phyloP scores from a whole-genome alignment of 495 filamentous ascomycete genomes.

The Penicillium steckii region DNA sequence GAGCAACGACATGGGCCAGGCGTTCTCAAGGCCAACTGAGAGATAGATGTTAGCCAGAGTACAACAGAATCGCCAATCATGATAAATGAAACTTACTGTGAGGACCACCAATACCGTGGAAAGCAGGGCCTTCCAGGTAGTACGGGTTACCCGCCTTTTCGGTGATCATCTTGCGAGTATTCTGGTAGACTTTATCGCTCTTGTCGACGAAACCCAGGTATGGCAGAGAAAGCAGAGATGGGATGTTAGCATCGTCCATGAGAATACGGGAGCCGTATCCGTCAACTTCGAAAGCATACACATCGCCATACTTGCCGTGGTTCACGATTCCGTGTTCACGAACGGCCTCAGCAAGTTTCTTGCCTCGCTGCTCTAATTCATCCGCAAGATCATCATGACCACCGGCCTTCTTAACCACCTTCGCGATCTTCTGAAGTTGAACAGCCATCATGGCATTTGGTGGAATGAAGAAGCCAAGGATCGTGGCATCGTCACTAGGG shows the following conservation, averaged over 20 bases:
- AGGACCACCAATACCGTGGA: conserved; percentile 85
- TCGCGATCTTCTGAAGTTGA: conserved; percentile 75
- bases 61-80: not conserved
- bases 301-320: conserved; percentile 78
- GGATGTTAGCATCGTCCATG: conserved; percentile 98
- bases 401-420: conserved; percentile 60
- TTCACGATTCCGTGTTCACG: conserved; percentile 88
- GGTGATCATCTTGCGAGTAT: conserved; percentile 91
- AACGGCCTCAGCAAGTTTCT: conserved; percentile 71
- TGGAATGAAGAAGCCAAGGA: conserved; percentile 92
- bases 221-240: conserved; percentile 83
- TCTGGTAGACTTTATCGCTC: conserved; percentile 72
- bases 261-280: conserved; percentile 87
- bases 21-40: conserved; percentile 72
- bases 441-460: conserved; percentile 95
- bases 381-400: conserved; percentile 46
- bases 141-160: conserved; percentile 81
- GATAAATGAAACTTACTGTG: conserved; percentile 40
- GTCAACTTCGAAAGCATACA: conserved; percentile 97
- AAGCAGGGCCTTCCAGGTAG: conserved; percentile 74
- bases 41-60: conserved; percentile 1
- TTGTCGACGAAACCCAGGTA: conserved; percentile 76
- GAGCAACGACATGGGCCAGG: conserved; percentile 97
- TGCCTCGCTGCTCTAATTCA: conserved; percentile 62
- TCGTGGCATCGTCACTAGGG: conserved; percentile 97